A percentile compares a stretch with the other conserved stretches of the same genome.
These are phyloP conservation scores for Microcos paniculata DNA, from an alignment of 345 rosid species.

Conservation along the genomic window DNA sequence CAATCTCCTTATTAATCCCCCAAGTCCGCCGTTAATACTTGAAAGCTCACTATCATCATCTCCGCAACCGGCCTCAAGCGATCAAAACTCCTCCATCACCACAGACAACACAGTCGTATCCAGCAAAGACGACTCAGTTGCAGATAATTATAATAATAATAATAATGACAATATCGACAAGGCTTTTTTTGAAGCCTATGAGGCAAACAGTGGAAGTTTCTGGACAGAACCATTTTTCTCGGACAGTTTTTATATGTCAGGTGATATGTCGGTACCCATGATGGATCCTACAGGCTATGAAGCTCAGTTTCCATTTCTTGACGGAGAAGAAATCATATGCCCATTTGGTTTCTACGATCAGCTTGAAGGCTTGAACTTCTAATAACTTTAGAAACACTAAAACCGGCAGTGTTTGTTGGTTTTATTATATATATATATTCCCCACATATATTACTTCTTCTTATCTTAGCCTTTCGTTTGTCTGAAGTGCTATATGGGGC, in stretches of 20 bases:
- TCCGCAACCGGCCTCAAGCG: constrained; percentile 21
- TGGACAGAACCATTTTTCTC: constrained; percentile 49
- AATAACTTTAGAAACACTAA: neutral
- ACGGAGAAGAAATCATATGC: constrained; percentile 22
- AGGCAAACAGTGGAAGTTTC: constrained; percentile 23
- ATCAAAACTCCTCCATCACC: constrained; percentile 14
- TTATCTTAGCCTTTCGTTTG: neutral
- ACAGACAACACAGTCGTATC: neutral
- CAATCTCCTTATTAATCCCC: neutral
- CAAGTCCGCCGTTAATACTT: constrained; percentile 7
- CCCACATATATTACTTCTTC: neutral
- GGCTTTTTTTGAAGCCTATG: constrained; percentile 25
- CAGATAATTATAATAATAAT: neutral
- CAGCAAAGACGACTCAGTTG: constrained; percentile 2
- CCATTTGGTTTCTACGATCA: constrained; percentile 10
- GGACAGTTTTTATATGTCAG: constrained; percentile 18
- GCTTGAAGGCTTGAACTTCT: neutral
- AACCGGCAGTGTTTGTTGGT: neutral
- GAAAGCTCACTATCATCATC: constrained; percentile 25
- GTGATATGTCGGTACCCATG: constrained; percentile 18
- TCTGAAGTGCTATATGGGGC: neutral
- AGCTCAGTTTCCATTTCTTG: constrained; percentile 22
- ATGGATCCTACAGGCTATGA: neutral
- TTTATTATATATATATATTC: too few species aligned
- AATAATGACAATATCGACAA: neutral